Evolutionary conservation across 306 rosid genomes (phyloP), one percentile per base, ranked within the genome.

Genomic region (Adenanthera pavonina): DNA sequence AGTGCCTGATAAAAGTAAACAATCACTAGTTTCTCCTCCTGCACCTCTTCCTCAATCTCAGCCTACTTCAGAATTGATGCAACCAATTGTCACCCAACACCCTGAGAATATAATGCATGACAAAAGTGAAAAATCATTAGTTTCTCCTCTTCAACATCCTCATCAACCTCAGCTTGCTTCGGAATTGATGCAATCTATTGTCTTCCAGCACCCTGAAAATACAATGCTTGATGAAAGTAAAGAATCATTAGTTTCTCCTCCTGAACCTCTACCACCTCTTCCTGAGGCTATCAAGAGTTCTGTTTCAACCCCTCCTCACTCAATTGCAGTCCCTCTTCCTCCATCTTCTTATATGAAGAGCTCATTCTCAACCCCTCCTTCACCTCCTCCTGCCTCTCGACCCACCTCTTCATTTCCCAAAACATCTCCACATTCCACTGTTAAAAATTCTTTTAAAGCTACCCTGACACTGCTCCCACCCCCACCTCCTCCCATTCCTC

Each of bases 61-160:
- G 52, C 76, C 74, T 44, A 56, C 69, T 72, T 48, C 89, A 82
- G 74, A 77, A 38, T 72, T 51, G 62, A 54, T 19, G 33, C 84
- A 69, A 66, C 46, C 83, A 78, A 59, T 53, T 68, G 61, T 69
- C 53, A 59, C 51, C 35, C 82, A 80, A 52, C 66, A 74, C 35
- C 35, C 70, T 64, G 82, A 82, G 77, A 71, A 64, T 48, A 57
- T 87, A 77, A 60, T 80, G 77, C 80, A 65, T 14, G 82, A 66
- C 54, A 80, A 19, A 75, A 72, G 80, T 16, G n/a, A 35, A 64
- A 64, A 15, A 7, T 69, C 82, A 83, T 82, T 38, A 38, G 48
- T 38, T 33, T 54, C 74, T 5, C 64, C 80, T 47, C 72, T 80
- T 1, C 74, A 59, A 6, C 40, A 80, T 14, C 85, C 83, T 0